phyloP scores from a whole-genome alignment of 345 rosid species.

The Acer negundo region DNA sequence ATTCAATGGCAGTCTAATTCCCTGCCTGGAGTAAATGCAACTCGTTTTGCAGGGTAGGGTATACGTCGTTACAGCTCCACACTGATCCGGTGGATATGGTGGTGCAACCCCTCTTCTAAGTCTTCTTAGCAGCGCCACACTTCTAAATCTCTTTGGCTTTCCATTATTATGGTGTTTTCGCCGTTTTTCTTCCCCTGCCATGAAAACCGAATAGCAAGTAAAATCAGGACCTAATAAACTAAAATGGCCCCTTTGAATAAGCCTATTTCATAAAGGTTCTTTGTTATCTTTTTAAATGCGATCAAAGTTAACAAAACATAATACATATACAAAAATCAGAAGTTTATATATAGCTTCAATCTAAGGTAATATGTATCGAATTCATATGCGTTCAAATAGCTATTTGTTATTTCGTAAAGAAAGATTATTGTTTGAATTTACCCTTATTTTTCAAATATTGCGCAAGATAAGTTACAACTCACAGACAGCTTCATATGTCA shows the following conservation, averaged over 20 bases:
- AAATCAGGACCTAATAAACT: not conserved
- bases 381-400: too few species aligned
- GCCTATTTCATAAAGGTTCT: not conserved
- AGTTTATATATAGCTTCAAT: not conserved
- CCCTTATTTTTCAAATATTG: not conserved
- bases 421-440: not conserved
- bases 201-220: not conserved
- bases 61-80: not conserved
- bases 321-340: not conserved
- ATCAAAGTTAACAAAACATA: slow-evolving; percentile 3
- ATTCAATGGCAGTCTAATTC: too few species aligned
- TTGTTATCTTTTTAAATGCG: not conserved
- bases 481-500: not conserved
- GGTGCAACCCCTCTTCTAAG: not conserved
- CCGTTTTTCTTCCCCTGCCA: not conserved
- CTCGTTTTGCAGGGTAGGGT: not conserved
- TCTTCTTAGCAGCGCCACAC: not conserved
- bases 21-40: not conserved
- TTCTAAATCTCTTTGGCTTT: not conserved
- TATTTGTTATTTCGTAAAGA: too few species aligned
- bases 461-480: not conserved
- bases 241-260: not conserved
- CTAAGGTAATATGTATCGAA: not conserved
- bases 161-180: not conserved
- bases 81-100: not conserved